phyloP scores from a whole-genome alignment of 352 stramenopile species.

The Thraustochytrium sp. region DNA sequence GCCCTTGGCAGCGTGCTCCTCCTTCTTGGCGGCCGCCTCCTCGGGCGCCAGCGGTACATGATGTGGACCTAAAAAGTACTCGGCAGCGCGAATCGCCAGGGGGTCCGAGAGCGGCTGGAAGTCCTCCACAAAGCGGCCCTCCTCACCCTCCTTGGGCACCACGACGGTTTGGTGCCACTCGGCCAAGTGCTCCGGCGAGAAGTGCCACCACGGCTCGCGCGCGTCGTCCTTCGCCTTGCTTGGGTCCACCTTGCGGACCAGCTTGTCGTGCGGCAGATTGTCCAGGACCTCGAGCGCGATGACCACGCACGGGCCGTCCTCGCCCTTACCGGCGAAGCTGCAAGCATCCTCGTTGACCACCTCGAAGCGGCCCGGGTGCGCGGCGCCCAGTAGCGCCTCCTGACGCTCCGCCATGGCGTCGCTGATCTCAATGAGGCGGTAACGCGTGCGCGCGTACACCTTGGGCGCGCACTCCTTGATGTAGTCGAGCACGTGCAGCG shows the following conservation, averaged over 20 bases:
- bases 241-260: conserved; percentile 48
- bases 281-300: conserved; percentile 78
- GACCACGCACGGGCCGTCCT: conserved; percentile 67
- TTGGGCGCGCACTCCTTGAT: conserved; percentile 61
- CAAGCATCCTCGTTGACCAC: conserved; percentile 64
- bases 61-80: background rate
- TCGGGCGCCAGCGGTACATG: background rate
- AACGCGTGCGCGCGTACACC: conserved; percentile 70
- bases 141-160: background rate
- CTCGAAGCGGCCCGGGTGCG: conserved; percentile 62
- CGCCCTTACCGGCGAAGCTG: conserved; percentile 52
- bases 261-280: conserved; percentile 82
- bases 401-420: conserved; percentile 72
- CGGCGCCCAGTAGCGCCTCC: conserved; percentile 52
- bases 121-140: background rate
- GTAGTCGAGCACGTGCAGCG: conserved; percentile 78
- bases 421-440: conserved; percentile 80
- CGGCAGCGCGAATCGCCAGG: background rate
- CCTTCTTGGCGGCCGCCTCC: background rate
- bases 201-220: conserved; percentile 3
- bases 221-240: background rate
- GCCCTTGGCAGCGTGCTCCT: conserved; percentile 8
- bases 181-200: background rate
- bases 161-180: conserved; percentile 27
- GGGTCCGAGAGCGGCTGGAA: conserved; percentile 7